Evolutionary conservation across 176 grass and related monocot genomes (phyloP), one percentile per base, ranked within the genome.

Genomic region (Tillandsia fasciculata): DNA sequence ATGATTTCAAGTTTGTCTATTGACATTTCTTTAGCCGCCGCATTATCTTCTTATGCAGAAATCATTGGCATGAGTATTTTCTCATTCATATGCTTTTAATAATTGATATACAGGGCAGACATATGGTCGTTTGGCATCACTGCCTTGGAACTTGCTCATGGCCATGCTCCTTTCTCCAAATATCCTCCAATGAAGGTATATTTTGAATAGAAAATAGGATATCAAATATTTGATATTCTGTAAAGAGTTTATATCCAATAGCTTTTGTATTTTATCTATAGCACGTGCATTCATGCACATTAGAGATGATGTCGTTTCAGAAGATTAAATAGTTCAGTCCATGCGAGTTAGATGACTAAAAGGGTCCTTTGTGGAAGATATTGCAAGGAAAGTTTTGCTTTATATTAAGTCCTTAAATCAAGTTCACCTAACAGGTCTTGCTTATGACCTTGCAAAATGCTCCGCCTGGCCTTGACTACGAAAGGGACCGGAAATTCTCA

Each of bases 51-150:
- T 49, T 12, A 29, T 61, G 14, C 50, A 22, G 28, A 26, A 80
- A 9, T 61, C 2, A 26, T n/a, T 18, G 0, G 7, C 18, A 61
- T 48, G 26, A 28, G 15, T 64, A 24, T 71, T 65, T 22, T n/a
- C 56, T 64, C 61, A 66, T 73, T 15, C 42, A 79, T 50, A 24
- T 51, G 15, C 27, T 76, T 64, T 67, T 84, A 61, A 72, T 56
- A 66, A 79, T 82, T 66, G 75, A 73, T 82, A 52, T 83, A 70
- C 78, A 99, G 94, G 83, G 94, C 89, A 83, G 94, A 99, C 54
- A 90, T 93, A 80, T 99, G 94, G 94, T 93, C 94, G 50, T 99
- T 99, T 80, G 94, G 94, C 78, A 99, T 99, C 70, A 99, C 94
- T 63, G 94, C 89, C 69, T 84, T 99, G 73, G 94, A 99, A 82